Percentiles rank a stretch among this genome's conserved stretches.
Conservation (phyloP, 306 rosid genomes). For the Vicia faba region DNA sequence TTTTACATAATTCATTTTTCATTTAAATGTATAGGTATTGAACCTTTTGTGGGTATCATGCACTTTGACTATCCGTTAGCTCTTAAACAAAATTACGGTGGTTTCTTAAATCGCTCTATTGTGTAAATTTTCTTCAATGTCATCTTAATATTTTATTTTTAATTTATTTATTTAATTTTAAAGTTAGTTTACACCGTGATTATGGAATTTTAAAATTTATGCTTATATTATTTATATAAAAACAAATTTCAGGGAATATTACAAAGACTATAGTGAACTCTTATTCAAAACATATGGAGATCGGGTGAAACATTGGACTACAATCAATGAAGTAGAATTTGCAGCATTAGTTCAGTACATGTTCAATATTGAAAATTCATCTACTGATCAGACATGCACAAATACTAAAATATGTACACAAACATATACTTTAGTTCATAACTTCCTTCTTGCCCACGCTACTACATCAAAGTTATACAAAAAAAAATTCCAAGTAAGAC, state of each 20-base stretch:
- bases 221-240: not conserved
- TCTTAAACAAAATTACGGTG: not conserved
- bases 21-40: slow-evolving; percentile 27
- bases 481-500: not conserved
- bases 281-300: not conserved
- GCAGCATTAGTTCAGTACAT: not conserved
- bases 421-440: not conserved
- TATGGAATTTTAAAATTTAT: not conserved
- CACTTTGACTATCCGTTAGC: slow-evolving; percentile 39
- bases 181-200: not conserved
- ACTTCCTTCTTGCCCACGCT: not conserved
- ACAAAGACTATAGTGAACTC: not conserved
- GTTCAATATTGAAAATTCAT: not conserved
- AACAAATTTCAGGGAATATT: not conserved
- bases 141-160: not conserved
- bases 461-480: not conserved
- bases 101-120: slow-evolving; percentile 32
- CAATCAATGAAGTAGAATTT: not conserved
- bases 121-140: slow-evolving; percentile 32
- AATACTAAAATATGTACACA: not conserved
- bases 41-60: slow-evolving; percentile 27
- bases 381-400: not conserved
- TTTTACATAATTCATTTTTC: not conserved
- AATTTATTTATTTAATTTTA: not conserved
- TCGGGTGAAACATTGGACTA: not conserved